phyloP scores from a whole-genome alignment of 2,329 filamentous ascomycete genomes.

The Aspergillus sergii region DNA sequence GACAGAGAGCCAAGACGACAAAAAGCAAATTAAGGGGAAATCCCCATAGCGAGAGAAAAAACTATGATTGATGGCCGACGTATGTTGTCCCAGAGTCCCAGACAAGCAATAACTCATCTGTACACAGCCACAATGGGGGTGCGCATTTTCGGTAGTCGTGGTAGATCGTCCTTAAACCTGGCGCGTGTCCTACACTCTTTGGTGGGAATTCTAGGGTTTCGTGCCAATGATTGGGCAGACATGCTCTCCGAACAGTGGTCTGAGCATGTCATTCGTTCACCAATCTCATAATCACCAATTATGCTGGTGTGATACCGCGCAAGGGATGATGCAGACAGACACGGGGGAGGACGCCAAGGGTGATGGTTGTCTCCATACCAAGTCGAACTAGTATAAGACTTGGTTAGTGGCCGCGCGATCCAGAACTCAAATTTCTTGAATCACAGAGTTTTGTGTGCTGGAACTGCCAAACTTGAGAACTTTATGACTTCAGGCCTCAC shows the following conservation, averaged over 20 bases:
- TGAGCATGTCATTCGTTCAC: neutral
- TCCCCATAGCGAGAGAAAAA: neutral
- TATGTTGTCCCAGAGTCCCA: neutral
- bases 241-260: neutral
- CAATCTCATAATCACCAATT: neutral
- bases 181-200: neutral
- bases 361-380: neutral
- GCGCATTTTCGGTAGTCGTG: neutral
- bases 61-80: neutral
- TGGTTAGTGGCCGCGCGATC: neutral
- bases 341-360: neutral
- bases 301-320: neutral
- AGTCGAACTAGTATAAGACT: neutral
- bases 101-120: conserved; percentile 1
- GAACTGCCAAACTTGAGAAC: neutral
- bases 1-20: neutral
- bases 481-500: neutral
- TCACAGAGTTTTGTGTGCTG: neutral
- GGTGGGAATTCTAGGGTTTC: neutral
- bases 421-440: conserved; percentile 2
- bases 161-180: conserved; percentile 1
- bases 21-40: neutral
- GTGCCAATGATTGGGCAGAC: neutral
- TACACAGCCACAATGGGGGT: conserved; percentile 3
- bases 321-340: neutral